phyloP scores from a whole-genome alignment of 805 yeast species.

The Lipomyces anomalus region DNA sequence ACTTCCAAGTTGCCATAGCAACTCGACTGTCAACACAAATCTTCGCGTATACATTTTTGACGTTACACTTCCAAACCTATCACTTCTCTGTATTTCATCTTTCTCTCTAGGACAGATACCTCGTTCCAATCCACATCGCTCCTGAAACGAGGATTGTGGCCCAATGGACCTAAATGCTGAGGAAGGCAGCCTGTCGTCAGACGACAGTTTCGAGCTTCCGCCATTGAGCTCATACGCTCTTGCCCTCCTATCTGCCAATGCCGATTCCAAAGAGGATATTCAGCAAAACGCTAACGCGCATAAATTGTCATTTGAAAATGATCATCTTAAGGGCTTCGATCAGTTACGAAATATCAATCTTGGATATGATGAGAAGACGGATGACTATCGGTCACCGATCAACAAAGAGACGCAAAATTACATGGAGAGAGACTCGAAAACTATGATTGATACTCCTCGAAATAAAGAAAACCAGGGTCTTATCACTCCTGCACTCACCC shows the following conservation, averaged over 20 bases:
- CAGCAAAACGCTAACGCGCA: constrained; percentile 22
- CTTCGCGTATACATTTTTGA: too few relatives aligned
- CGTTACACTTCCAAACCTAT: too few relatives aligned
- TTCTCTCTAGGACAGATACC: too few relatives aligned
- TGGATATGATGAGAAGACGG: constrained; percentile 24
- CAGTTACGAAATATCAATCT: too few relatives aligned
- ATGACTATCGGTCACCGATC: constrained; percentile 2
- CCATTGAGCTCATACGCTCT: constrained; percentile 54
- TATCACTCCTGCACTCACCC: constrained; percentile 16
- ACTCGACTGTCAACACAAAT: too few relatives aligned
- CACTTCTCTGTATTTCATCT: too few relatives aligned
- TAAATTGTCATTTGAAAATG: too few relatives aligned
- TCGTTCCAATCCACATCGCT: too few relatives aligned
- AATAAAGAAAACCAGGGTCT: constrained; percentile 7
- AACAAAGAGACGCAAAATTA: constrained; percentile 21
- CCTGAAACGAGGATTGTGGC: too few relatives aligned
- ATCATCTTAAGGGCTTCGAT: too few relatives aligned
- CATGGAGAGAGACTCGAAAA: constrained; percentile 2
- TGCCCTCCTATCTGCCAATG: constrained; percentile 40
- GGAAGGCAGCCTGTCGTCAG: constrained; percentile 23
- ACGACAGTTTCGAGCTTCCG: constrained; percentile 53
- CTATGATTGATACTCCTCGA: constrained; percentile 24
- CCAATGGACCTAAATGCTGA: too few relatives aligned
- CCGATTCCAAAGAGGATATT: constrained; percentile 6
- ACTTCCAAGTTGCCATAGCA: too few relatives aligned